phyloP scores from a whole-genome alignment of 441 rosid genomes.

The Viola pubescens region DNA sequence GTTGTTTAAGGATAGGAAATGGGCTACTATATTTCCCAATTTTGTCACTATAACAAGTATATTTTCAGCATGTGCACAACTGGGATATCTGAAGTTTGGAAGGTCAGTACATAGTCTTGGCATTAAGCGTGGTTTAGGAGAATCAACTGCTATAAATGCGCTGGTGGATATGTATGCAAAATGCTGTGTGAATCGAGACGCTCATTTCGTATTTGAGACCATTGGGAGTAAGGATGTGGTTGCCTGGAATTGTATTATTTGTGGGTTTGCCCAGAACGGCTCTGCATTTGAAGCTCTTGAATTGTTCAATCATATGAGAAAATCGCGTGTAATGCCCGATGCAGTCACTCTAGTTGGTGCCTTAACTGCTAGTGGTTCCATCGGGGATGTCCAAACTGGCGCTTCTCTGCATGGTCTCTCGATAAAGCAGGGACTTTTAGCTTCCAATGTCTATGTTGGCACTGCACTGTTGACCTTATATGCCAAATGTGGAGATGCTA shows the following conservation, averaged over 20 bases:
- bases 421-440: slow-evolving; percentile 38
- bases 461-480: slow-evolving; percentile 83
- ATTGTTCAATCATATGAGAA: slow-evolving; percentile 54
- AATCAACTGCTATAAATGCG: slow-evolving; percentile 40
- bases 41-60: slow-evolving; percentile 44
- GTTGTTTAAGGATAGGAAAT: slow-evolving; percentile 37
- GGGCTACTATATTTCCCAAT: slow-evolving; percentile 33
- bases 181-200: slow-evolving; percentile 47
- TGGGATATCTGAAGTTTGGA: slow-evolving; percentile 51
- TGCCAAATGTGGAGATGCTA: slow-evolving; percentile 52
- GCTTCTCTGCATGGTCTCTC: slow-evolving; percentile 65
- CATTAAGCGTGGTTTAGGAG: slow-evolving; percentile 44
- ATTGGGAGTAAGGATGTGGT: slow-evolving; percentile 38
- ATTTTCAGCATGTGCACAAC: slow-evolving; percentile 49
- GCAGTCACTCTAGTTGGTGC: slow-evolving; percentile 59
- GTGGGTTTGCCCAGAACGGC: slow-evolving; percentile 60
- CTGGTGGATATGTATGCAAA: slow-evolving; percentile 65
- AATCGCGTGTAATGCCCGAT: slow-evolving; percentile 43
- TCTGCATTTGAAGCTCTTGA: slow-evolving; percentile 56
- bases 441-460: slow-evolving; percentile 52
- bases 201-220: slow-evolving; percentile 51
- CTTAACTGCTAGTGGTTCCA: slow-evolving; percentile 62
- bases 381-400: slow-evolving; percentile 49
- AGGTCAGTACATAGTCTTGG: slow-evolving; percentile 45
- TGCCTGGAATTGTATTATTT: slow-evolving; percentile 86